Base-by-base conservation (phyloP, 305 asterid species). In the Caryopteris hybrid region DNA sequence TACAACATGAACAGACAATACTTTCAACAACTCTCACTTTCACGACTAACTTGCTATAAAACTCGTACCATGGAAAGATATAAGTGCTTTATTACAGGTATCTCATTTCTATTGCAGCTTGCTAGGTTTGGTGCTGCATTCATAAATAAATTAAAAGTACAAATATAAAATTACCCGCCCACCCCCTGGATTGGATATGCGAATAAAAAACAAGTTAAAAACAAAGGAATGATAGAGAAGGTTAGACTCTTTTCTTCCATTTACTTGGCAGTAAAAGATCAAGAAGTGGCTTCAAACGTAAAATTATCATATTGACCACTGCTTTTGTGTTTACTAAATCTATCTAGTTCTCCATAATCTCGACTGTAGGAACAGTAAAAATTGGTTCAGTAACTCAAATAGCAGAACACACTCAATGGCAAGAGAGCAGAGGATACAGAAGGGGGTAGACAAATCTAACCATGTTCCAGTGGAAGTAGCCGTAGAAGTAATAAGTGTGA, bases 401-500 rank as follows among this genome's bases (percentile, higher is more conserved):
- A 57, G 25, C 10, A 63, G 61, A 53, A 45, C 27, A 22, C 51
- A 51, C 38, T 43, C 8, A 51, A 68, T 36, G 57, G 61, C 42
- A 78, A 60, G 60, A 51, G 70, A 62, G 58, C 62, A 66, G 64
- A 45, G 10, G 21, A 52, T 50, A 67, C 42, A 43, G 66, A 70
- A 11, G 21, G 50, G 36, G 22, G 23, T 38, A 53, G 71, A n/a
- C n/a, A n/a, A n/a, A n/a, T n/a, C n/a, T n/a, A n/a, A n/a, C n/a
- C 52, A 59, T 47, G 52, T 51, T 45, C 50, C 66, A 52, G 5
- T 62, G 33, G 54, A 29, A 58, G 46, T 20, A 57, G 48, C 73
- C 57, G 48, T 55, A 65, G 33, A 47, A 69, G 22, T 23, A 55
- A 46, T 16, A 61, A 56, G 31, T 33, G 60, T 21, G 43, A 54